phyloP scores from a whole-genome alignment of 805 yeast genomes.

The Ogataea haglerorum region DNA sequence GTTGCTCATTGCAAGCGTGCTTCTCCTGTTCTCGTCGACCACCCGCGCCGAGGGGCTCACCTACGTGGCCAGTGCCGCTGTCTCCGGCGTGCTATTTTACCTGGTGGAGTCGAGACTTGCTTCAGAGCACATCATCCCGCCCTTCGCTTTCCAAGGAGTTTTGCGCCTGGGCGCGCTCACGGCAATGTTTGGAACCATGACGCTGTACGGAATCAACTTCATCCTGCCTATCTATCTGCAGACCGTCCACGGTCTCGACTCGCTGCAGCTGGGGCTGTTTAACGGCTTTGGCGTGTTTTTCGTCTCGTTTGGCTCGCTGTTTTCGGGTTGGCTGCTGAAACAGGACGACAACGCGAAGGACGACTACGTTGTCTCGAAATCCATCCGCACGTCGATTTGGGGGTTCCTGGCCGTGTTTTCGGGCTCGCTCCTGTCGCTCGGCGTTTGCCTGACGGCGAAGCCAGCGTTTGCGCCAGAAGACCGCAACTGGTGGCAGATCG shows the following conservation, averaged over 20 bases:
- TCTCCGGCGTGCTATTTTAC: conserved; percentile 24
- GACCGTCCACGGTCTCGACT: conserved; percentile 38
- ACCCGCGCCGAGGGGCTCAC: conserved; percentile 7
- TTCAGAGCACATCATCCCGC: conserved; percentile 39
- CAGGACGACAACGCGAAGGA: conserved; percentile 18
- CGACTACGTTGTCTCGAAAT: conserved; percentile 17
- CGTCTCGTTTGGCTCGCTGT: conserved; percentile 38
- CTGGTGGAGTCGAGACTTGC: conserved; percentile 36
- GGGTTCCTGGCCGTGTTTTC: conserved; percentile 22
- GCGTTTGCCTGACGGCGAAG: conserved; percentile 18
- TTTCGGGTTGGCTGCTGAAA: conserved; percentile 35
- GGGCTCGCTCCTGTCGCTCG: conserved; percentile 22
- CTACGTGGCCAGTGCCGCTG: conserved; percentile 14
- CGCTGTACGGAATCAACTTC: conserved; percentile 36
- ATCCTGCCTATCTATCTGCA: conserved; percentile 42
- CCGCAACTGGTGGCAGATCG: conserved; percentile 15
- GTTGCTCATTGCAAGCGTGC: conserved; percentile 32
- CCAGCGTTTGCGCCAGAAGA: conserved; percentile 23
- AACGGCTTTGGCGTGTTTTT: conserved; percentile 41
- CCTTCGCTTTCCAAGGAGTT: conserved; percentile 36
- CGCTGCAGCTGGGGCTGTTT: conserved; percentile 38
- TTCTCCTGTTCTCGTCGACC: conserved; percentile 33
- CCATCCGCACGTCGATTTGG: conserved; percentile 23
- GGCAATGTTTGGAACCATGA: conserved; percentile 37
- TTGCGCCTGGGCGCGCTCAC: conserved; percentile 37